Evolutionary conservation across 177 flowering plant species (phyloP), one percentile per base, ranked within the genome.

Genomic region (Vitis hybrid): DNA sequence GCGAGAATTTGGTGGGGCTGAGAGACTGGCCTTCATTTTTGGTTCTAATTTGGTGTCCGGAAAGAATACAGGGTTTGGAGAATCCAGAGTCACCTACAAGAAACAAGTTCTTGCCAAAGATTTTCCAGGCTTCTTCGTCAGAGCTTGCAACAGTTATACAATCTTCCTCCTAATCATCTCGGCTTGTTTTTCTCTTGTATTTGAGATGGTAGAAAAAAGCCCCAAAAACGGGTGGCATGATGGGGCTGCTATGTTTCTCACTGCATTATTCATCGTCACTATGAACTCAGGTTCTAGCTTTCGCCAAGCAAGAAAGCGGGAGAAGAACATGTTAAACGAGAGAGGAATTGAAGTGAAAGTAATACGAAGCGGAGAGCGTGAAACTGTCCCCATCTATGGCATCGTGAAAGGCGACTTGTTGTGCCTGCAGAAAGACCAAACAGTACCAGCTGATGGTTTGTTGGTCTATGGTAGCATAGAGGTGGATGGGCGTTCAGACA

Each of bases 391-490:
- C 8, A 20, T 63, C 11, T 63, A 67, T 27, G 56, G 66, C 8
- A 58, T 77, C 11, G 58, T 54, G 48, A 65, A 11, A 11, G 74
- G 80, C 3, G 80, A 77, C 41, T 30, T 65, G 14, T 74, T 74
- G 61, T 6, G 1, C 18, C 64, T 77, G 57, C 15, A 58, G 53
- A 14, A 63, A 46, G 74, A 67, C 14, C 63, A 71, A 59, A 30
- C 1, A 2, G 68, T 77, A 35, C 77, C 74, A 0, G 80, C 69
- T 41, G 77, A 77, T 58, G 80, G 80, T 2, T 69, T 77, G 67
- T 17, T 77, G 7, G 30, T 62, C 11, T 7, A n/a, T 21, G 71
- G 66, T n/a, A 41, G 65, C 14, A 57, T 73, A 56, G 56, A 11
- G n/a, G 7, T 71, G 68, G 80, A 78, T 63, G 74, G 68, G 3